Evolutionary conservation across 345 rosid species (phyloP), one percentile per base, ranked within the genome.

Genomic region (Pseudoturritis turrita): DNA sequence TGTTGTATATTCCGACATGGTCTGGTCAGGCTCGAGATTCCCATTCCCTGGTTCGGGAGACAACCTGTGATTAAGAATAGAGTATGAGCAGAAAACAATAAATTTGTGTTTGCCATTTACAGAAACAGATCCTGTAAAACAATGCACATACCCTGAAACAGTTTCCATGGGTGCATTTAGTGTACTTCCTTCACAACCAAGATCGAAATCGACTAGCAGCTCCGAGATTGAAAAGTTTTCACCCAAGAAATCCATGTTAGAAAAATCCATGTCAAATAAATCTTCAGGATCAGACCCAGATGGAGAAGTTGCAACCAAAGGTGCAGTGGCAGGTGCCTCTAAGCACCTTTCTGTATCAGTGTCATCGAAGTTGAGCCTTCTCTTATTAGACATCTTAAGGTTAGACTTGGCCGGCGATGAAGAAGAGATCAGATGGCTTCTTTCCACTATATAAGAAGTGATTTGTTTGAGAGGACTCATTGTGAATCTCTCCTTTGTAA

Each of bases 351-450:
- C 79, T 52, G 78, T 43, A 26, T 85, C 86, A 35, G 95, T 77
- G 58, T 78, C 86, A 79, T 84, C 96, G 56, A 91, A 94, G 70
- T 89, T 91, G 31, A 94, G 85, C 80, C 88, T 89, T 70, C 92
- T 84, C 84, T 75, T 87, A 62, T 53, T 79, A 39, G 61, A 71
- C 51, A 70, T 47, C 26, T 47, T 47, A 0, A 65, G 45, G 28
- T 80, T 80, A 6, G 85, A 35, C 81, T 89, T 86, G 68, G 64
- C 71, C 3, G 97, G 96, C 10, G 94, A 88, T 18, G 88, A 80
- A 57, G 91, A 79, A 68, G 94, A 86, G 68, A 86, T 65, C 57
- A 84, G 81, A 33, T 73, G 90, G 73, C 85, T 89, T 63, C 89
- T 89, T 78, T 94, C 91, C 54, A 91, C 73, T 12, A 84, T 79